Evolutionary conservation across 2,329 filamentous ascomycete species (phyloP), one percentile per base, ranked within the genome.

Genomic region (Phymatotrichopsis omnivora): DNA sequence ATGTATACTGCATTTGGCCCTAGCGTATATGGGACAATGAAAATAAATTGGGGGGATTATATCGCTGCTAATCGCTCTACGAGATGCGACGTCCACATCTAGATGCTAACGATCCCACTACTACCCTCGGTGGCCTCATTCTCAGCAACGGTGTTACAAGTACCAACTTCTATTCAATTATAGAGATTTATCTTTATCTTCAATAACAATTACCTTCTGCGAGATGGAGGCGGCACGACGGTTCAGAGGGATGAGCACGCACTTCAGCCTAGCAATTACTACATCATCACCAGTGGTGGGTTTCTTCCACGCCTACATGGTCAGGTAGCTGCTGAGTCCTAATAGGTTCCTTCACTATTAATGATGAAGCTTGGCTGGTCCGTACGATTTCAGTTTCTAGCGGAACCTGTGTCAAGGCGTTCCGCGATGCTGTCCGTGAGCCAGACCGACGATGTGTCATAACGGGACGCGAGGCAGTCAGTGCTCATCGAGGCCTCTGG

Each of bases 91-190:
- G n/a, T n/a, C n/a, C n/a, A n/a, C n/a, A n/a, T n/a, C n/a, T n/a
- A n/a, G n/a, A n/a, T n/a, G n/a, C n/a, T n/a, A n/a, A n/a, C n/a
- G n/a, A n/a, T n/a, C n/a, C n/a, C n/a, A n/a, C n/a, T n/a, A n/a
- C n/a, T n/a, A n/a, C n/a, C n/a, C n/a, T n/a, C n/a, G n/a, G n/a
- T n/a, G n/a, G 46, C 16, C 37, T 56, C 11, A 36, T 52, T 17
- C 38, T 57, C 19, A 51, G 50, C 7, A 53, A 53, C 25, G 57
- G 58, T 36, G 38, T 60, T 14, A 57, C 55, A 10, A 57, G 57
- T 35, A 38, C 41, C 14, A 58, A 58, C 46, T 40, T 60, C 33
- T 57, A 60, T 38, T 31, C 48, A 12, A 60, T 58, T 55, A 34
- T 59, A 16, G 51, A 59, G 29, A 55, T 60, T 25, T 23, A n/a